phyloP scores from a whole-genome alignment of 192 early-diverging fungal species.

The Umbelopsis vinacea region DNA sequence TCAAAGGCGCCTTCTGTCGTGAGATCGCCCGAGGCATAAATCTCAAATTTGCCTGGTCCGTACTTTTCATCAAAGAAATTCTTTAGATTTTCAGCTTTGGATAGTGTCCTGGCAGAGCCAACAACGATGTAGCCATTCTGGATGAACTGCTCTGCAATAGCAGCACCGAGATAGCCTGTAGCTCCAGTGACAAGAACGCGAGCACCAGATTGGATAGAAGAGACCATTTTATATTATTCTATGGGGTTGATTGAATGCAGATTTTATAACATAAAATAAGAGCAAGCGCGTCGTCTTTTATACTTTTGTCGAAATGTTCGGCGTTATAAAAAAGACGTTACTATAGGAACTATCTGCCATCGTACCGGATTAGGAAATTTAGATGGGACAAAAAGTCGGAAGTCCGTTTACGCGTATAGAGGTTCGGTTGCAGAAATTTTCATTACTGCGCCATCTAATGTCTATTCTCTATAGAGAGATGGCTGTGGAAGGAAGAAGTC shows the following conservation, averaged over 20 bases:
- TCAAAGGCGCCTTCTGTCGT: slow-evolving; percentile 43
- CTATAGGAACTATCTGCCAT: too few species aligned
- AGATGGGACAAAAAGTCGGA: too few species aligned
- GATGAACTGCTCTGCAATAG: slow-evolving; percentile 43
- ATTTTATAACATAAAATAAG: too few species aligned
- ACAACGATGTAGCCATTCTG: slow-evolving; percentile 38
- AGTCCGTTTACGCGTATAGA: too few species aligned
- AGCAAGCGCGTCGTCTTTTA: too few species aligned
- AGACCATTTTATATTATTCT: background rate
- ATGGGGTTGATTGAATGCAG: background rate
- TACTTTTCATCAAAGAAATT: background rate
- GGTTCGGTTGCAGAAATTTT: too few species aligned
- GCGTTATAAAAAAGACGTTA: too few species aligned
- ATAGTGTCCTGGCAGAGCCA: slow-evolving; percentile 42
- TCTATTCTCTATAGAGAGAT: too few species aligned
- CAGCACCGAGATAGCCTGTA: background rate
- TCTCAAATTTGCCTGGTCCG: slow-evolving; percentile 12
- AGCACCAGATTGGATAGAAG: background rate
- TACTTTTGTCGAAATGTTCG: too few species aligned
- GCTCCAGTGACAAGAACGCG: background rate
- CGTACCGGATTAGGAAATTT: too few species aligned
- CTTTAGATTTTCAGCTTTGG: slow-evolving; percentile 27
- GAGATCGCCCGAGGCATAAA: slow-evolving; percentile 41
- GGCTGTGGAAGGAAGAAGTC: too few species aligned
- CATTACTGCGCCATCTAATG: too few species aligned